Base-by-base conservation (phyloP, 2,329 filamentous ascomycete genomes). In the Aspergillus felis region DNA sequence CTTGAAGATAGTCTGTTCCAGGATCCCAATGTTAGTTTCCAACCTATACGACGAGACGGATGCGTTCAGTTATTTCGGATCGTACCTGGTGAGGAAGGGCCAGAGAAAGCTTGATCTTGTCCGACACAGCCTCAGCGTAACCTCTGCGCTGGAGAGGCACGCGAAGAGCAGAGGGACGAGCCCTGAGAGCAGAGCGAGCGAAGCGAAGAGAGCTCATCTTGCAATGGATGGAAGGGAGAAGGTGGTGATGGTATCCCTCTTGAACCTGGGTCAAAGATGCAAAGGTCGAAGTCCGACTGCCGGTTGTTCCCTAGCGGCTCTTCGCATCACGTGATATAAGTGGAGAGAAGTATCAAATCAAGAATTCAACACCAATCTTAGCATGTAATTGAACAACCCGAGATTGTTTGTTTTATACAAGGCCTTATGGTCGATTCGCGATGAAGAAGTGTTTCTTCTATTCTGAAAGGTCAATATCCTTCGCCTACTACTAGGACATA, bases 51-150 rank as follows among this genome's bases (percentile, higher is more conserved):
- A 54, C 49, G 14, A 48, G 42, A 50, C 20, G 6, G 32, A 20
- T 29, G 24, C 48, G 28, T 49, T 61, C 62, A 60, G 46, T 51
- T 60, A 59, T 51, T 53, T 64, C 62, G 60, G 62, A 56, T 61
- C 90, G 80, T 91, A 97, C 94, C 92, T 97, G 90, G 82, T 97
- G 93, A 82, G 94, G 94, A 71, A 99, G 90, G 77, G 90, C 87
- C 82, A 99, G 84, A 84, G 91, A 96, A 82, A 99, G 88, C 88
- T 96, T 95, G 85, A 99, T 96, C 87, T 93, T 93, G 85, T 93
- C 90, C 73, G 87, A 81, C 70, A 91, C 87, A 68, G 89, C 89
- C 76, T 93, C 90, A 72, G 90, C 94, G 78, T 99, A 99, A 71
- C 88, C 88, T 84, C 94, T 87, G 79, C 91, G 89, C 83, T 92